A percentile compares a stretch with the other conserved stretches of the same genome.
These are phyloP conservation scores for Cantharellus anzutake DNA, from an alignment of 768 basidiomycete genomes.

Conservation along the genomic window DNA sequence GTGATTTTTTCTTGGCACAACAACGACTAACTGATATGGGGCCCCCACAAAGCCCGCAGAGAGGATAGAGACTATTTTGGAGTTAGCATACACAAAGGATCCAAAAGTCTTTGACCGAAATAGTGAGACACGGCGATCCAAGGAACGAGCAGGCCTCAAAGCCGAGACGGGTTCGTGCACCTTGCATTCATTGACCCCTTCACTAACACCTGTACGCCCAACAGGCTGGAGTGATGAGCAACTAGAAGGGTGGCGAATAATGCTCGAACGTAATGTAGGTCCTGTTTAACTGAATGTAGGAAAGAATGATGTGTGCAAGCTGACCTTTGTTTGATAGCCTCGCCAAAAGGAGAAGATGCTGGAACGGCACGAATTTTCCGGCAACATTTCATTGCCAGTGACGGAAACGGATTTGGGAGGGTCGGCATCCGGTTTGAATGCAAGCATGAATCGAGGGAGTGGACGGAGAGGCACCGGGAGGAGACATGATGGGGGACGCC, in stretches of 20 bases:
- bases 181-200: neutral
- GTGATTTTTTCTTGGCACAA: conserved; percentile 1
- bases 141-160: conserved; percentile 44
- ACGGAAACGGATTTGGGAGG: conserved; percentile 9
- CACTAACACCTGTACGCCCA: too few relatives aligned
- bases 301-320: neutral
- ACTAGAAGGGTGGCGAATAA: conserved; percentile 81
- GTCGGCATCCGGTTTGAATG: neutral
- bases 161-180: conserved; percentile 37
- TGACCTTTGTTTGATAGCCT: neutral
- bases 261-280: conserved; percentile 76
- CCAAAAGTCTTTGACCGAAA: conserved; percentile 63
- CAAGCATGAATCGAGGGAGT: conserved; percentile 11
- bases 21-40: conserved; percentile 3
- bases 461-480: conserved; percentile 23
- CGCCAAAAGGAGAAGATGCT: conserved; percentile 62
- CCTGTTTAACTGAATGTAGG: neutral
- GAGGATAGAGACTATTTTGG: conserved; percentile 40
- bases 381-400: conserved; percentile 25
- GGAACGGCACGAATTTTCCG: conserved; percentile 57
- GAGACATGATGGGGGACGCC: conserved; percentile 13
- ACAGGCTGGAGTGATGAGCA: conserved; percentile 66
- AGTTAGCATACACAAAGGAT: conserved; percentile 58
- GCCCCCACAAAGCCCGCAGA: conserved; percentile 9
- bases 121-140: conserved; percentile 47